Evolutionary conservation across 345 rosid genomes (phyloP).

Genomic region (Erodium maritimum): DNA sequence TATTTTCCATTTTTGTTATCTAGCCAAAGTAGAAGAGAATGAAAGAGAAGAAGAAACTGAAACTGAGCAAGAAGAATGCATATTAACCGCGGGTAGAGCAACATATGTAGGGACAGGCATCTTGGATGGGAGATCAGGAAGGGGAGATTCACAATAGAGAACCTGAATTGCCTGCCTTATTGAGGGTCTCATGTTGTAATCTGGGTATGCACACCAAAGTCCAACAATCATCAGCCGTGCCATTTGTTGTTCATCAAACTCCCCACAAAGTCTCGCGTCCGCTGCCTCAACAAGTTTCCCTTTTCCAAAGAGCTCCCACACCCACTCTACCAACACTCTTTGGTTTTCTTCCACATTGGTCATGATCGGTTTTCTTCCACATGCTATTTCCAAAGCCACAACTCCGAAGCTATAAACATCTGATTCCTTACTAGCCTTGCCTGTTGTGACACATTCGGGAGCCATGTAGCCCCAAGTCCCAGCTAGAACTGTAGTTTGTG

Average conservation of each 20-base stretch:
- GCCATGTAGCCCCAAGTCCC: constrained; percentile 23
- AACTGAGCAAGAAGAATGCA: neutral
- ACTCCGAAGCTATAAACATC: constrained; percentile 18
- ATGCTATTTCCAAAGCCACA: constrained; percentile 15
- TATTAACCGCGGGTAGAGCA: neutral
- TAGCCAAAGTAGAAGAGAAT: too few species aligned
- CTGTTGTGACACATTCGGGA: constrained; percentile 1
- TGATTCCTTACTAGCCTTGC: constrained; percentile 7
- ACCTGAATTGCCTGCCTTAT: constrained; percentile 13
- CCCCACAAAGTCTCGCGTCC: neutral
- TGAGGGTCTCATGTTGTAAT: constrained; percentile 8
- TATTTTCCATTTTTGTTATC: too few species aligned
- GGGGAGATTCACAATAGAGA: constrained; percentile 8
- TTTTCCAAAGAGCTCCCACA: constrained; percentile 13
- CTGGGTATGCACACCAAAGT: constrained; percentile 13
- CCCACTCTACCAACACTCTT: constrained; percentile 7
- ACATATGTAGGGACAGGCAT: constrained; percentile 9
- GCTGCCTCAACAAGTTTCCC: constrained; percentile 1
- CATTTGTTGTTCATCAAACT: constrained; percentile 10
- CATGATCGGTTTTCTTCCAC: constrained; percentile 10
- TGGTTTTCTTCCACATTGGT: neutral
- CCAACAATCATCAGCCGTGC: constrained; percentile 12
- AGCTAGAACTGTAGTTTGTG: constrained; percentile 12
- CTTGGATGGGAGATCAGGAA: constrained; percentile 4
- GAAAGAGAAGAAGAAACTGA: neutral